Conservation (phyloP, 192 early-diverging fungal species). For the Neocallimastix lanati region DNA sequence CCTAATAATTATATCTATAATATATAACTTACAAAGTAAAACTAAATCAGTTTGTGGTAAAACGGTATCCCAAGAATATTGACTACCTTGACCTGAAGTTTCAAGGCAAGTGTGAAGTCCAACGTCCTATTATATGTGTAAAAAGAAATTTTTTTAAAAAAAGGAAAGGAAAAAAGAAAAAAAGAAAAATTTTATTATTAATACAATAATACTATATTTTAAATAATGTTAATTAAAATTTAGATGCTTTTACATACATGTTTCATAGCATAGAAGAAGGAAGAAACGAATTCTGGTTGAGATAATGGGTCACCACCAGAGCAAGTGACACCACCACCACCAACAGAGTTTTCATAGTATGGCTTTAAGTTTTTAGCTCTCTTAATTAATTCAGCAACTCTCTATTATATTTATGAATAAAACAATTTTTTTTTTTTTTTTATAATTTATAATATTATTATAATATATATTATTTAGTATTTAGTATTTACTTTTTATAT, state of each 20-base stretch:
- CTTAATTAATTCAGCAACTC: background rate
- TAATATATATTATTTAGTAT: too few relatives aligned
- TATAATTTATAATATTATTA: too few relatives aligned
- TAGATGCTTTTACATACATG: background rate
- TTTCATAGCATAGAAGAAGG: background rate
- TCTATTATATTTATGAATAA: background rate
- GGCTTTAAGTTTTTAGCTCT: background rate
- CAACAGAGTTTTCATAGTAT: background rate
- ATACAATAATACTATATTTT: too few relatives aligned
- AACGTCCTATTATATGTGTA: background rate
- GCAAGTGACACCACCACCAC: background rate
- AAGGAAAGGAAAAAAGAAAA: too few relatives aligned
- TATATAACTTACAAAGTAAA: background rate
- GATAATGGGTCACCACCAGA: conserved; percentile 3
- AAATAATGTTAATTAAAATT: too few relatives aligned
- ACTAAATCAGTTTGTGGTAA: background rate
- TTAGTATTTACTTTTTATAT: too few relatives aligned
- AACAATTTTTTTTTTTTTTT: too few relatives aligned
- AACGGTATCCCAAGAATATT: background rate
- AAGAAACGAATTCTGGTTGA: background rate
- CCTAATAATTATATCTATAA: too few relatives aligned
- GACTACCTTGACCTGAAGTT: background rate
- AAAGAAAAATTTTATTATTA: too few relatives aligned
- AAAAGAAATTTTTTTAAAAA: too few relatives aligned
- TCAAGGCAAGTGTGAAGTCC: conserved; percentile 1